Evolutionary conservation across 352 stramenopile genomes (phyloP), one percentile per base, ranked within the genome.

Genomic region (Globisporangium paddicum): DNA sequence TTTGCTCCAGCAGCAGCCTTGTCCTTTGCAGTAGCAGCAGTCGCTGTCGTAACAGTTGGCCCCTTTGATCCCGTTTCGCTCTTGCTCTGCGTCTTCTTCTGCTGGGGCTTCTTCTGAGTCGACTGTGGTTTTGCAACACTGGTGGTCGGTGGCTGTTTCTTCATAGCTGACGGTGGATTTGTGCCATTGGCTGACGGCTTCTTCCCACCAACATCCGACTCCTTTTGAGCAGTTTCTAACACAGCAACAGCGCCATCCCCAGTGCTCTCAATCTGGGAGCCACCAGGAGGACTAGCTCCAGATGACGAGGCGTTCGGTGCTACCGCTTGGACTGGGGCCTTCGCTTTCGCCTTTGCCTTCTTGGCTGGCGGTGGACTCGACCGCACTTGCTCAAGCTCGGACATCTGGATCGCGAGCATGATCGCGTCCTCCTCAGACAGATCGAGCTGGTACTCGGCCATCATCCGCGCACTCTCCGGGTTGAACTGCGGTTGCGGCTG

Each of bases 381-480:
- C 32, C 40, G 23, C 19, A 34, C 34, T 16, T 60, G 58, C 26
- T 79, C 71, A 37, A 77, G 35, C 52, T 79, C 66, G 11, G 71
- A 79, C 68, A 79, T 79, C 38, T 79, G 71, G 30, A 79, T 77
- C 16, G 71, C 71, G 23, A 79, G 45, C 35, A 71, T 30, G 25
- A 79, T 63, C 19, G 71, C 71, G n/a, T 79, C 71, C 28, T 79
- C 68, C 55, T 79, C 71, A 0, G 66, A 74, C 28, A 79, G 26
- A 62, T 79, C 68, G 30, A 79, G 55, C 45, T 79, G 71, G 41
- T 79, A 79, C 59, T 79, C 68, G 9, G 60, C 47, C 19, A 63
- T 56, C 60, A 79, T 60, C 3, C 68, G 64, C 58, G 72, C 55
- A 55, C 63, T 63, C 35, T 82, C 74, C 1, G 61, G 30, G 38